Evolutionary conservation across 2,329 filamentous ascomycete species (phyloP).

Genomic region (Catunica adiposa): DNA sequence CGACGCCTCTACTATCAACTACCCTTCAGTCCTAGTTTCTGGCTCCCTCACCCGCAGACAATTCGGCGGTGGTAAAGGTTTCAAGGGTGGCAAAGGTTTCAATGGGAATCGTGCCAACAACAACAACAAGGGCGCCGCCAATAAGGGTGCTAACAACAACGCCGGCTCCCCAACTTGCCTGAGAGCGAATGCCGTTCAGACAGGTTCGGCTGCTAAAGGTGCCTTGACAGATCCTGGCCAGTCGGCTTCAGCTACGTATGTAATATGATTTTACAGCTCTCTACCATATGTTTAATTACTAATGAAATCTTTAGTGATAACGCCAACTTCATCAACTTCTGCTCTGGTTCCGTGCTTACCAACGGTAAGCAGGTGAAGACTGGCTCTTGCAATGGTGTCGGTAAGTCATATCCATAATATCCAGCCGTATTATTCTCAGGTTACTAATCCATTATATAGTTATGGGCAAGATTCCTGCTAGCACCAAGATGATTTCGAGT

Average conservation of each 20-base stretch:
- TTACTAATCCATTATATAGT: slow-evolving; percentile 21
- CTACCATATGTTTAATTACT: not conserved
- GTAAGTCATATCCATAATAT: slow-evolving; percentile 25
- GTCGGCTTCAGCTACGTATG: slow-evolving; percentile 36
- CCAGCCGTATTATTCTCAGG: slow-evolving; percentile 15
- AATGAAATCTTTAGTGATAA: slow-evolving; percentile 29
- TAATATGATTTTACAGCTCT: slow-evolving; percentile 13
- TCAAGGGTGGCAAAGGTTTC: slow-evolving; percentile 7
- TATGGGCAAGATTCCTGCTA: slow-evolving; percentile 44
- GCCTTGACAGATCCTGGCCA: slow-evolving; percentile 31
- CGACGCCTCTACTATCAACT: slow-evolving; percentile 29
- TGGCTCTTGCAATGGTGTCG: slow-evolving; percentile 48
- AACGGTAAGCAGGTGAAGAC: slow-evolving; percentile 40
- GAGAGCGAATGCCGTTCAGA: slow-evolving; percentile 29
- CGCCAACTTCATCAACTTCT: slow-evolving; percentile 50
- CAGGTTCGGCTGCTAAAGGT: slow-evolving; percentile 32
- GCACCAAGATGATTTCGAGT: slow-evolving; percentile 39
- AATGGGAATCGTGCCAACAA: slow-evolving; percentile 14
- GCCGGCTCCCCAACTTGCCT: slow-evolving; percentile 24
- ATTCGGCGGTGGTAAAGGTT: slow-evolving; percentile 18
- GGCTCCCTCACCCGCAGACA: slow-evolving; percentile 28
- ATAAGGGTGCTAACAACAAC: slow-evolving; percentile 17
- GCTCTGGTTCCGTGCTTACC: slow-evolving; percentile 35
- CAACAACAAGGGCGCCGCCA: slow-evolving; percentile 18
- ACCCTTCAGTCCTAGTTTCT: slow-evolving; percentile 23